phyloP scores from a whole-genome alignment of 768 basidiomycete genomes.

The Fistulinella prunicolor region DNA sequence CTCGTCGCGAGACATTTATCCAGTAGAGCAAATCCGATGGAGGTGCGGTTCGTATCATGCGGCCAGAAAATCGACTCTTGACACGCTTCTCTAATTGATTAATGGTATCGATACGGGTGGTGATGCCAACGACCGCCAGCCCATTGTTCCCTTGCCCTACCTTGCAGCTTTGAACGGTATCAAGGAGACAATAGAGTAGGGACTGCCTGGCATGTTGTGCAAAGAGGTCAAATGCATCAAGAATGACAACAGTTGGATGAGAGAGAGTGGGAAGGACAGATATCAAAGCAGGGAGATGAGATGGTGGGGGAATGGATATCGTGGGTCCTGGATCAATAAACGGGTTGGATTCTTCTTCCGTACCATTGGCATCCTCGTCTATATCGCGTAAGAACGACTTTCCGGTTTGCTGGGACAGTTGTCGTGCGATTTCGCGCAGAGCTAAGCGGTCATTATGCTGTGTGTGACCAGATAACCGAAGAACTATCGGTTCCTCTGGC shows the following conservation, averaged over 20 bases:
- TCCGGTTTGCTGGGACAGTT: conserved; percentile 78
- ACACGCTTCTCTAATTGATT: conserved; percentile 93
- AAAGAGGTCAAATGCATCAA: conserved; percentile 95
- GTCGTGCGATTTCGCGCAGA: conserved; percentile 88
- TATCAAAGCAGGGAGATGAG: conserved; percentile 72
- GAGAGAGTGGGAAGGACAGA: conserved; percentile 74
- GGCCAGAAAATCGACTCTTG: conserved; percentile 94
- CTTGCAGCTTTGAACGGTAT: conserved; percentile 86
- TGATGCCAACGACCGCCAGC: conserved; percentile 82
- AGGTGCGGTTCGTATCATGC: conserved; percentile 76
- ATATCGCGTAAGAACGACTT: conserved; percentile 45
- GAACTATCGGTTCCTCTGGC: conserved; percentile 56
- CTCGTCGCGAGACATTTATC: conserved; percentile 44
- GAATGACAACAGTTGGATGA: conserved; percentile 75
- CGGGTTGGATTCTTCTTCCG: conserved; percentile 47
- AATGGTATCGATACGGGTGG: conserved; percentile 83
- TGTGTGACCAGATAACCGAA: conserved; percentile 82
- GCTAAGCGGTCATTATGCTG: conserved; percentile 87
- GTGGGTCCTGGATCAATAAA: conserved; percentile 40
- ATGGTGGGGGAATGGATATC: conserved; percentile 54
- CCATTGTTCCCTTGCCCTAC: conserved; percentile 59
- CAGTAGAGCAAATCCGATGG: conserved; percentile 50
- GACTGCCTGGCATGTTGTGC: conserved; percentile 89
- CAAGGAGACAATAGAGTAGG: conserved; percentile 90
- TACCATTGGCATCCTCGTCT: conserved; percentile 27